Conservation (phyloP, 179 eudicot species). For the Beta corolliflora region DNA sequence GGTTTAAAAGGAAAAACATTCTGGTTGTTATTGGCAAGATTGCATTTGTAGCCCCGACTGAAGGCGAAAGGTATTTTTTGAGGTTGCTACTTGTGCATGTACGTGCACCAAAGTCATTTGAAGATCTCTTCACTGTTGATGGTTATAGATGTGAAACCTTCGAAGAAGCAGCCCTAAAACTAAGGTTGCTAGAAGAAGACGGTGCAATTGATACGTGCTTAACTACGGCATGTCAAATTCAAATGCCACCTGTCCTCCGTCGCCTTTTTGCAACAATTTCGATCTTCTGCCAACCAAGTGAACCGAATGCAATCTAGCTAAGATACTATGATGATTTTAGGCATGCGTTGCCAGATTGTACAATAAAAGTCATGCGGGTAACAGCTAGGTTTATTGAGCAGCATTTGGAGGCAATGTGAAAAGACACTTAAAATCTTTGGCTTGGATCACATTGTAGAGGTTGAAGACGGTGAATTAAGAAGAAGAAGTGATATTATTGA, state of each 20-base stretch:
- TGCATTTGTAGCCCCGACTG: slow-evolving; percentile 1
- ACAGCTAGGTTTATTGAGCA: background rate
- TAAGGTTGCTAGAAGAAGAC: slow-evolving; percentile 18
- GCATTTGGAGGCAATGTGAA: background rate
- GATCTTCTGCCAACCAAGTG: slow-evolving; percentile 9
- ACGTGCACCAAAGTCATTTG: slow-evolving; percentile 26
- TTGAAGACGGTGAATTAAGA: background rate
- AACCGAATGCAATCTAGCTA: background rate
- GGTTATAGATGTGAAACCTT: background rate
- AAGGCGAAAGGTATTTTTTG: slow-evolving; percentile 27
- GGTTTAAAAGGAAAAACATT: no score
- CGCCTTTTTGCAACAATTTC: slow-evolving; percentile 25
- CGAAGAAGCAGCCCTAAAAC: slow-evolving; percentile 2
- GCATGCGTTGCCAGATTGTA: no score
- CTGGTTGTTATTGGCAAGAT: slow-evolving; percentile 34
- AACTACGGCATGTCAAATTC: slow-evolving; percentile 7
- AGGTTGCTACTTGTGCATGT: slow-evolving; percentile 21
- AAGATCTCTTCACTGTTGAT: slow-evolving; percentile 8
- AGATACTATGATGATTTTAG: background rate
- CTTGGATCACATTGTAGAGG: background rate
- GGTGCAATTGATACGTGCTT: background rate
- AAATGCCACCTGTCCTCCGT: slow-evolving; percentile 21
- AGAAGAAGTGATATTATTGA: background rate
- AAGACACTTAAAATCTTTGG: background rate
- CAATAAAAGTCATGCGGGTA: no score